Evolutionary conservation across 73 alveolate genomes (phyloP).

Genomic region (Urostyla sp.): DNA sequence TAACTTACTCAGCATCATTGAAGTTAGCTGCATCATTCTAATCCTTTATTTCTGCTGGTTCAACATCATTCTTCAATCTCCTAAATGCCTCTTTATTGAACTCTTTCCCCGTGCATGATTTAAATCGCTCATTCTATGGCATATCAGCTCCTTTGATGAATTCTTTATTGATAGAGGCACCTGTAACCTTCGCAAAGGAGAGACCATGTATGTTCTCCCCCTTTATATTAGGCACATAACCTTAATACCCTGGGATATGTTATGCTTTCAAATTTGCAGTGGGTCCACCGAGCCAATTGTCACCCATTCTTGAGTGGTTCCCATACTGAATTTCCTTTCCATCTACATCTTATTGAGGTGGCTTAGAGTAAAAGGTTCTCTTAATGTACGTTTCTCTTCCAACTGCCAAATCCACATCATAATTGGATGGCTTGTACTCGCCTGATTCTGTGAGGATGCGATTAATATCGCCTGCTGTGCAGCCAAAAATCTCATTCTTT

Average conservation of each 20-base stretch:
- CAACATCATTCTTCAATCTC: background rate
- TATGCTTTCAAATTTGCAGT: conserved; percentile 30
- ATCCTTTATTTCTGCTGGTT: conserved; percentile 21
- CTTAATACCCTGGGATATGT: conserved; percentile 68
- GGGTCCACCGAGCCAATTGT: conserved; percentile 69
- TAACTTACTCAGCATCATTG: conserved; percentile 43
- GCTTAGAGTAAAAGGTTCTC: conserved; percentile 45
- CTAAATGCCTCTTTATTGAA: conserved; percentile 6
- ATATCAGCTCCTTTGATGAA: background rate
- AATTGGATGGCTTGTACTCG: conserved; percentile 6
- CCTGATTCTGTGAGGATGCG: conserved; percentile 41
- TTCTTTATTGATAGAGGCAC: conserved; percentile 23
- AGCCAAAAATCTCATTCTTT: conserved; percentile 45
- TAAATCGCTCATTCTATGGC: conserved; percentile 7
- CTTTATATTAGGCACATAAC: conserved; percentile 61
- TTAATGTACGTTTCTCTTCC: background rate
- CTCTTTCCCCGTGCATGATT: background rate
- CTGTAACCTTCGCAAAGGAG: conserved; percentile 56
- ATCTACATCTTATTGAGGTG: background rate
- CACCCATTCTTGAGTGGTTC: conserved; percentile 16
- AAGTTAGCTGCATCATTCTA: conserved; percentile 15
- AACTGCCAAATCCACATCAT: conserved; percentile 18
- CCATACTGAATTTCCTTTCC: conserved; percentile 13
- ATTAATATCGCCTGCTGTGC: conserved; percentile 65
- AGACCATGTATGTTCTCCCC: conserved; percentile 60